A percentile compares a stretch with the other conserved stretches of the same genome.
These are phyloP conservation scores for Fusarium guadeloupense DNA, from an alignment of 2,329 filamentous ascomycete genomes.

Conservation along the genomic window DNA sequence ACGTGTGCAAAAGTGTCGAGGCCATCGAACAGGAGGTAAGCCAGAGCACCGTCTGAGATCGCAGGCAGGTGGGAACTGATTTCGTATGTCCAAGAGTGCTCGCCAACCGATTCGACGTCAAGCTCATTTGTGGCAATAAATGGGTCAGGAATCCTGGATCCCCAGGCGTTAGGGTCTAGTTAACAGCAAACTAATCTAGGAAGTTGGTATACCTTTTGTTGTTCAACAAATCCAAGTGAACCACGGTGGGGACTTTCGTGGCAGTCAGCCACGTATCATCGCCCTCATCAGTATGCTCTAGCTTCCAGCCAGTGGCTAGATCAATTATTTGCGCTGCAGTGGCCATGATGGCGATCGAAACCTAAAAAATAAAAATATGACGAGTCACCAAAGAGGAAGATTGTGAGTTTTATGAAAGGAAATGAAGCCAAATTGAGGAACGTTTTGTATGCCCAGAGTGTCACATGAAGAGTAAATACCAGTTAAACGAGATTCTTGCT, in stretches of 20 bases:
- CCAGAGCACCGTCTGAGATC: background rate
- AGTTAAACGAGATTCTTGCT: too few species aligned
- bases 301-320: background rate
- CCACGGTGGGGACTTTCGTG: constrained; percentile 14
- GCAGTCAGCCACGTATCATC: constrained; percentile 10
- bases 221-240: constrained; percentile 18
- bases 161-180: too few species aligned
- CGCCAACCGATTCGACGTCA: constrained; percentile 1
- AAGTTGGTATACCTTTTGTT: constrained; percentile 19
- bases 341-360: too few species aligned
- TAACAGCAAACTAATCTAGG: too few species aligned
- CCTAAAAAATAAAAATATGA: too few species aligned
- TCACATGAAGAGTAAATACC: too few species aligned
- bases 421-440: too few species aligned
- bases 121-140: constrained; percentile 3
- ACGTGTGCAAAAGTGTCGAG: constrained; percentile 5
- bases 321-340: too few species aligned
- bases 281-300: background rate
- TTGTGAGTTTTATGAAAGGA: too few species aligned
- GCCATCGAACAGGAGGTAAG: background rate
- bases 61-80: background rate
- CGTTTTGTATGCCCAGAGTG: too few species aligned
- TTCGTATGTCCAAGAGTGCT: constrained; percentile 6
- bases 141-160: constrained; percentile 1
- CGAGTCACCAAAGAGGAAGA: too few species aligned